These are phyloP conservation scores for Dendryphion nanum DNA, from an alignment of 2,329 filamentous ascomycete genomes.

Conservation along the genomic window DNA sequence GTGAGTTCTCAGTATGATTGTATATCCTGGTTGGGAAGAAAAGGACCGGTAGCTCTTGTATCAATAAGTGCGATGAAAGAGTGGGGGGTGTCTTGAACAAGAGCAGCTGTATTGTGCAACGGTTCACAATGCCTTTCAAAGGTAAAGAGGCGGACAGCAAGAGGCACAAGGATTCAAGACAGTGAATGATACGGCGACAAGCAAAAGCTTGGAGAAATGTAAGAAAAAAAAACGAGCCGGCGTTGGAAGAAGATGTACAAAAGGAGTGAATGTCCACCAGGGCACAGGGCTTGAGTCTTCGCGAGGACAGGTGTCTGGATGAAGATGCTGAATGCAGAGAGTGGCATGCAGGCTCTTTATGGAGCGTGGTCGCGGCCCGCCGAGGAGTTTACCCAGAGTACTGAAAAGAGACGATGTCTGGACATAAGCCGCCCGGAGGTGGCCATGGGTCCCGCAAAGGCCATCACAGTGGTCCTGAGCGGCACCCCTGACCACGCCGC, in stretches of 20 bases:
- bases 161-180: not conserved
- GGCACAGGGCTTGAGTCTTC: constrained; percentile 8
- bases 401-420: too few relatives aligned
- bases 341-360: too few relatives aligned
- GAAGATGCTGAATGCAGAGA: constrained; percentile 11
- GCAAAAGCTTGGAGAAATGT: constrained; percentile 23
- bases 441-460: too few relatives aligned
- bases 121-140: constrained; percentile 1
- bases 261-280: constrained; percentile 25
- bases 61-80: not conserved
- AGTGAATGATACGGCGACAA: constrained; percentile 16
- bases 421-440: too few relatives aligned
- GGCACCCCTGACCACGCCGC: constrained; percentile 15
- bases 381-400: too few relatives aligned
- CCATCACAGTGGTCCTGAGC: constrained; percentile 6
- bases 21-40: not conserved
- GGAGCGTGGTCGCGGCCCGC: too few relatives aligned
- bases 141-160: not conserved
- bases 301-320: constrained; percentile 1
- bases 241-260: constrained; percentile 24
- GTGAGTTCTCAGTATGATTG: constrained; percentile 1
- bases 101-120: constrained; percentile 4
- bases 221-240: constrained; percentile 29
- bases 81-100: not conserved
- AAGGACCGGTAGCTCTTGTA: not conserved